These are phyloP conservation scores for Fraxinus floribunda DNA, from an alignment of 305 asterid genomes.

Conservation along the genomic window DNA sequence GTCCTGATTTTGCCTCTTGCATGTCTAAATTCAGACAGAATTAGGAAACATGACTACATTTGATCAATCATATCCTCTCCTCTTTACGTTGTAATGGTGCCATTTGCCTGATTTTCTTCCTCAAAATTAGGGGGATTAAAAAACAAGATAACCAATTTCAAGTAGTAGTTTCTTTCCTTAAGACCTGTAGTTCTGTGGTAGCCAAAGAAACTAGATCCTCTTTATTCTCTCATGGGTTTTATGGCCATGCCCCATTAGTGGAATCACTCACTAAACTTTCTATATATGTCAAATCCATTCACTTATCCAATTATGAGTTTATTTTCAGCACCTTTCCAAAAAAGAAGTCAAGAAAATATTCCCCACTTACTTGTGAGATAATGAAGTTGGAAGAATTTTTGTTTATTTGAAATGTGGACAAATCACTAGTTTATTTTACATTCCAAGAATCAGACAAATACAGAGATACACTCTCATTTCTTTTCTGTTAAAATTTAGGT, in stretches of 20 bases:
- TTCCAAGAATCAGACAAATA: not conserved
- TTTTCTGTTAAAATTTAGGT: not conserved
- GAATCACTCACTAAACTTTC: not conserved
- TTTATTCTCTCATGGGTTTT: not conserved
- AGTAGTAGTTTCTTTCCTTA: not conserved
- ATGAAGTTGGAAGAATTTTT: not conserved
- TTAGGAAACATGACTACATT: not conserved
- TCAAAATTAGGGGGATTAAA: not conserved
- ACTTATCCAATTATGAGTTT: not conserved
- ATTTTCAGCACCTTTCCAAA: not conserved
- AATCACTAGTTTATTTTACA: not conserved
- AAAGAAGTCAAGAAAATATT: not conserved
- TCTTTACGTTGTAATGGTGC: not conserved
- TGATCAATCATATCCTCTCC: not conserved
- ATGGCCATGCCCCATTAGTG: not conserved
- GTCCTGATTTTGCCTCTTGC: not conserved
- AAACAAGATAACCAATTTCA: not conserved
- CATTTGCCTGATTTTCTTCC: not conserved
- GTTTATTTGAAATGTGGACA: not conserved
- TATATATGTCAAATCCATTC: not conserved
- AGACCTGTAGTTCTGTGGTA: not conserved
- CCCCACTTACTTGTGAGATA: not conserved
- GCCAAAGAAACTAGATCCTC: not conserved
- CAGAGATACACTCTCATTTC: not conserved
- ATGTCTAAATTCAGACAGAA: constrained; percentile 4